Base-by-base conservation (phyloP, 2,329 filamentous ascomycete genomes). In the Fusarium citri region DNA sequence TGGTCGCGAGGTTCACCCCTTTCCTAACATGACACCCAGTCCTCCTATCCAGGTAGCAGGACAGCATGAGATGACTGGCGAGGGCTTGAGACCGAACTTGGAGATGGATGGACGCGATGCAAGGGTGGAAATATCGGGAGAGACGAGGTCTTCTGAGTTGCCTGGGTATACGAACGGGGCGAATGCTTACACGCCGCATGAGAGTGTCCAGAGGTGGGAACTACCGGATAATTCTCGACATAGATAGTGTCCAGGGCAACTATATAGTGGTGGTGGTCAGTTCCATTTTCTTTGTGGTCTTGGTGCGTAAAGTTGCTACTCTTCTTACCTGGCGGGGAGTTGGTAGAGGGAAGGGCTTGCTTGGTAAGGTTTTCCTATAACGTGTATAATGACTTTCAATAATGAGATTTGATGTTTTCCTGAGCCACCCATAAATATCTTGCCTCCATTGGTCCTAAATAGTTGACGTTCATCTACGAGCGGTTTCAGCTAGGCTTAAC, bases 101-200 rank as follows among this genome's bases (percentile, higher is more conserved):
- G 73, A 75, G 41, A 75, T 72, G 70, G 61, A 69, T n/a, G 69
- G 61, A 15, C 63, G 60, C 11, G 65, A 66, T 49, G 55, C 66
- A 3, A 64, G 61, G 3, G 61, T 63, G 14, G 73, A 75, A 34
- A 68, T 72, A 47, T 50, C 67, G 6, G 67, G 69, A 16, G 72
- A 64, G 8, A 46, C 45, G 10, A 59, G 71, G 10, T 63, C 64
- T 8, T 50, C 60, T 41, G 72, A 75, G 57, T 26, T 75, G 20
- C 53, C 59, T 11, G 59, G 55, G 5, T 57, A 72, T 41, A 51
- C 56, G 2, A 74, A 60, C 7, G 57, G 64, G 15, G 66, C 69
- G 15, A 61, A 68, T 45, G 23, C 55, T 16, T 66, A 74, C 18
- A 62, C 34, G 16, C 22, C 46, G 2, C 61, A 56, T 18, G 56